Evolutionary conservation across 768 basidiomycete genomes (phyloP), one percentile per base, ranked within the genome.

Genomic region (Mycena kentingensis): DNA sequence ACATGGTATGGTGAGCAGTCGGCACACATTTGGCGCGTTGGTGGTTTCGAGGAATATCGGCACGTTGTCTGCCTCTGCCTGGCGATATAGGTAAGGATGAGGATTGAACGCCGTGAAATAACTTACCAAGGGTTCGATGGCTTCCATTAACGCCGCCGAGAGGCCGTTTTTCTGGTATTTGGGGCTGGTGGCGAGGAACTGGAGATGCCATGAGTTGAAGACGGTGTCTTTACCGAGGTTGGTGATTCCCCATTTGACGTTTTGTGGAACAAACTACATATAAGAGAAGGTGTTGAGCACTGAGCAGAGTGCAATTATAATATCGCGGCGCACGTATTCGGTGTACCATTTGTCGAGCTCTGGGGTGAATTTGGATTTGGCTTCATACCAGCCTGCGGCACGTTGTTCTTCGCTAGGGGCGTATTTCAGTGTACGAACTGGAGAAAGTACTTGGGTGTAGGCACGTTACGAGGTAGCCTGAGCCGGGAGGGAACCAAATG

Each of bases 401-500:
- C 54, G 54, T 39, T 60, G 54, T 41, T 60, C 47, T 19, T 55
- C 58, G 12, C 54, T 60, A 6, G 15, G 19, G 55, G 15, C 2
- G 25, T n/a, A 26, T 11, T 10, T 24, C 12, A 11, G n/a, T 42
- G 11, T 25, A 24, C 8, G 21, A 13, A 29, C 25, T 16, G 24
- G 4, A 34, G 28, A 10, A 4, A 37, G 31, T 55, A 60, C n/a
- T n/a, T n/a, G n/a, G n/a, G n/a, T n/a, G n/a, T n/a, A n/a, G n/a
- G n/a, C n/a, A n/a, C 59, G 48, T 60, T 24, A 8, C 46, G 27
- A 60, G 39, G 34, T 39, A 46, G 34, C 44, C 49, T 2, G 48
- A 34, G 1, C 54, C 54, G 18, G 59, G 59, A 6, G 47, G 47
- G 21, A 54, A 60, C 59, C 55, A 60, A n/a, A 51, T 22, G 13